Conservation (phyloP, 352 stramenopile genomes). For the Albugo laibachii region DNA sequence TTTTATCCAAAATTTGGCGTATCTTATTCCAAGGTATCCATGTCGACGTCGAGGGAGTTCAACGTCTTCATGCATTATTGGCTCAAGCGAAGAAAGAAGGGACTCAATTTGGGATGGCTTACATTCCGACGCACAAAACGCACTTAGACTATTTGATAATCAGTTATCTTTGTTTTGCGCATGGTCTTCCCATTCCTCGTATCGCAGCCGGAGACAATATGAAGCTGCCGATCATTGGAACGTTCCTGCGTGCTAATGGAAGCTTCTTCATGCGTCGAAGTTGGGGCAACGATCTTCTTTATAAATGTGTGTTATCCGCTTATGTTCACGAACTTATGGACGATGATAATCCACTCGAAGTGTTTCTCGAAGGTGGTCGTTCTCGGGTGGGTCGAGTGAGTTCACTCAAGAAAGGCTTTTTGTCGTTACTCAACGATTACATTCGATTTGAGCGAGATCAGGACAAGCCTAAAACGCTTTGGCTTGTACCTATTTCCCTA, state of each 20-base stretch:
- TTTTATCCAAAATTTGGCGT: slow-evolving; percentile 65
- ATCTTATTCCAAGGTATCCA: slow-evolving; percentile 48
- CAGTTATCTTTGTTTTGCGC: slow-evolving; percentile 78
- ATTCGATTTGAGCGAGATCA: slow-evolving; percentile 7
- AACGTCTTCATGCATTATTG: slow-evolving; percentile 28
- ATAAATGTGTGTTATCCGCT: slow-evolving; percentile 68
- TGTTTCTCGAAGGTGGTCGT: slow-evolving; percentile 78
- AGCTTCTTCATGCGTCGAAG: slow-evolving; percentile 82
- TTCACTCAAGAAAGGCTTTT: slow-evolving; percentile 47
- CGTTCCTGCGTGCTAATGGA: slow-evolving; percentile 63
- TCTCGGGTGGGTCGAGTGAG: slow-evolving; percentile 60
- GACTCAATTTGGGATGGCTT: slow-evolving; percentile 44
- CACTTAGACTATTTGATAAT: slow-evolving; percentile 84
- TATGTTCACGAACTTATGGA: slow-evolving; percentile 70
- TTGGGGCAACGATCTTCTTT: slow-evolving; percentile 43
- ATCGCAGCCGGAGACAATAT: slow-evolving; percentile 80
- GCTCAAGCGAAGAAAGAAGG: slow-evolving; percentile 11
- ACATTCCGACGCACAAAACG: slow-evolving; percentile 75
- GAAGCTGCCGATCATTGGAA: slow-evolving; percentile 57
- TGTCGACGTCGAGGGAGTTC: slow-evolving; percentile 43
- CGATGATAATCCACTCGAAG: slow-evolving; percentile 69
- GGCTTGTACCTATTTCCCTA: slow-evolving; percentile 72
- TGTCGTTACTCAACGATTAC: slow-evolving; percentile 54
- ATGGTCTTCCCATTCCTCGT: slow-evolving; percentile 63
- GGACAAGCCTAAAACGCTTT: slow-evolving; percentile 13